Evolutionary conservation across 805 yeast genomes (phyloP).

Genomic region (Debaryomyces tyrocola): DNA sequence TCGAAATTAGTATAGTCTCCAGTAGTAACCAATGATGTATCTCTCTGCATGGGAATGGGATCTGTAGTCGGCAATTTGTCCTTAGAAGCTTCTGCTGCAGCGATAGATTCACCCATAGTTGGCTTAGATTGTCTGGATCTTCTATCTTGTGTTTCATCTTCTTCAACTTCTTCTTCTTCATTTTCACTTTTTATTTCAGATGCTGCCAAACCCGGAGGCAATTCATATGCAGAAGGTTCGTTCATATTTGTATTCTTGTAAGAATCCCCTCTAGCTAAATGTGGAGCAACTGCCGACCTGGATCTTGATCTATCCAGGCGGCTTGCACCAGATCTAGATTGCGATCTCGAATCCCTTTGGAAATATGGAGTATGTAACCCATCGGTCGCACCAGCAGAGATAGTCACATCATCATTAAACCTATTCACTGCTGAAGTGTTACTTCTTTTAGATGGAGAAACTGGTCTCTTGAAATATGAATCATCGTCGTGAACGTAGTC

Average conservation of each 20-base stretch:
- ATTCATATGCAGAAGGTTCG: constrained; percentile 43
- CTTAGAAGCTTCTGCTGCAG: constrained; percentile 39
- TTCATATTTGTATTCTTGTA: constrained; percentile 58
- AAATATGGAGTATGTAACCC: constrained; percentile 36
- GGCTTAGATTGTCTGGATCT: constrained; percentile 40
- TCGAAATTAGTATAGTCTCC: constrained; percentile 48
- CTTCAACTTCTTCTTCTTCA: constrained; percentile 16
- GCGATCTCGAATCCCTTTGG: constrained; percentile 26
- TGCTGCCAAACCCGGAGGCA: constrained; percentile 37
- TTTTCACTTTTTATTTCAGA: constrained; percentile 19
- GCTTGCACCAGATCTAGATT: constrained; percentile 32
- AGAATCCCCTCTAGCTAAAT: constrained; percentile 76
- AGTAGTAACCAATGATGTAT: constrained; percentile 43
- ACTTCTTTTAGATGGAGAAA: background rate
- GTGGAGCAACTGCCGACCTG: constrained; percentile 45
- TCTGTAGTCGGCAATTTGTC: constrained; percentile 7
- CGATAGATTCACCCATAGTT: constrained; percentile 46
- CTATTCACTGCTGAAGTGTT: background rate
- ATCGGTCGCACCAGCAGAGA: constrained; percentile 6
- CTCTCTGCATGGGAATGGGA: constrained; percentile 16
- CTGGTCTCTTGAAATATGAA: background rate
- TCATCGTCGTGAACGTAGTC: background rate
- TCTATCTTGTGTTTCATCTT: constrained; percentile 34
- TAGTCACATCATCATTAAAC: background rate
- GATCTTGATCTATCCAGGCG: constrained; percentile 18